Base-by-base conservation (phyloP, 495 filamentous ascomycete species). In the Delitschia confertaspora region DNA sequence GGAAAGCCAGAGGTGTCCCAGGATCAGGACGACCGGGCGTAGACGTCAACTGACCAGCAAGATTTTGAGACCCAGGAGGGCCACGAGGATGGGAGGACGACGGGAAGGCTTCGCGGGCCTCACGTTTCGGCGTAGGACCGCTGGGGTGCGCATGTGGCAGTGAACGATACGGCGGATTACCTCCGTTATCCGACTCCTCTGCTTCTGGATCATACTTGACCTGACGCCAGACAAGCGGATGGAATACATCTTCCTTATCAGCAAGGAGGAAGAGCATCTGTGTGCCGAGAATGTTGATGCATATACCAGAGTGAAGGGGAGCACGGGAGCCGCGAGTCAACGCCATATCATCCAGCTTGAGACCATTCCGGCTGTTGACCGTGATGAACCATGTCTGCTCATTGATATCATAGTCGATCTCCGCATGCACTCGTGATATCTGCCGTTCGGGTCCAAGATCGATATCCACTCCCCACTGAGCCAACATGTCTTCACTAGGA, bases 261-360 rank as follows among this genome's bases (percentile, higher is more conserved):
- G 91, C 86, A 18, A 88, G 73, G 13, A 95, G 82, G 65, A 96
- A 98, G 76, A 96, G 87, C 91, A 98, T 98, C 66, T 96, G 87
- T 4, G 85, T 79, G 33, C 86, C 86, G 45, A 79, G 82, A 61
- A 95, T 81, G 55, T 93, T 85, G 41, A 98, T 80, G 36, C 96
- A 82, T 58, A 85, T 77, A 23, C 91, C 91, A 59, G 85, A 89
- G 14, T 74, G 72, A 24, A 98, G 71, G 14, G 74, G 63, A 19
- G 73, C 72, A 19, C 75, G 71, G 27, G 78, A 67, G 22, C 78
- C 80, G 37, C 75, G 71, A 56, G 79, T 82, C 27, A 91, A 68
- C 13, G 70, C 62, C 10, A 60, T 47, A 44, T 85, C 82, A 59
- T 98, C 82, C 9, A 95, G 66, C 51, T 80, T 83, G 13, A 93